Evolutionary conservation across 805 yeast species (phyloP).

Genomic region (Nakazawaea molendinolei): DNA sequence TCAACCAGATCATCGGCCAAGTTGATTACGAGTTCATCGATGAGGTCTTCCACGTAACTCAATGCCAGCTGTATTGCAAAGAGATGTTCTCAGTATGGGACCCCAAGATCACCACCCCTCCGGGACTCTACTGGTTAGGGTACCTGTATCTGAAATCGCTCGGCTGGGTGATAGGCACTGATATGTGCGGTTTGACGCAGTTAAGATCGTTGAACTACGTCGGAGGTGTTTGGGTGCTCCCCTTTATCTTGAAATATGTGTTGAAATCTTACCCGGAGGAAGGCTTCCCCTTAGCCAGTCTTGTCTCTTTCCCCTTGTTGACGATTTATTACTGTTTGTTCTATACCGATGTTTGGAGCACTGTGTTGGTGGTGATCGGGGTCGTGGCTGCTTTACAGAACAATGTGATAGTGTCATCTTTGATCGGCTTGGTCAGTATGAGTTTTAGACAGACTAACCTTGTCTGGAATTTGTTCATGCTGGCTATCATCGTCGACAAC

Average conservation of each 20-base stretch:
- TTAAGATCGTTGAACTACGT: constrained; percentile 55
- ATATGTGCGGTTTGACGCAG: constrained; percentile 32
- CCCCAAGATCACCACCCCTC: constrained; percentile 92
- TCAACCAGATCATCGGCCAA: not conserved
- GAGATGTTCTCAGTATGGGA: constrained; percentile 72
- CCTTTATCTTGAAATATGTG: constrained; percentile 25
- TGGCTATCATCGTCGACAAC: constrained; percentile 48
- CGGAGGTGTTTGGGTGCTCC: constrained; percentile 55
- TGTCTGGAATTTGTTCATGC: constrained; percentile 69
- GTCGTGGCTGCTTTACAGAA: constrained; percentile 38
- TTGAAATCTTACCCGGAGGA: constrained; percentile 8
- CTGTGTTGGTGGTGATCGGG: constrained; percentile 55
- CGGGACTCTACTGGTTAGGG: constrained; percentile 68
- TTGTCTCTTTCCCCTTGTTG: constrained; percentile 56
- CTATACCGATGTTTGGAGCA: constrained; percentile 94
- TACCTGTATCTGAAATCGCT: constrained; percentile 28
- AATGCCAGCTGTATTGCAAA: constrained; percentile 59
- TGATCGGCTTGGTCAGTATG: constrained; percentile 56
- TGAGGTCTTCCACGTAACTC: constrained; percentile 82
- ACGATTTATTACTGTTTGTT: constrained; percentile 69
- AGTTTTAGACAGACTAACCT: constrained; percentile 88
- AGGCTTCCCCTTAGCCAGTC: constrained; percentile 20
- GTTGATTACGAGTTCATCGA: constrained; percentile 44
- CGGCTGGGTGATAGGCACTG: too few relatives aligned
- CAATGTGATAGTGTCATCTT: constrained; percentile 36